phyloP scores from a whole-genome alignment of 257 asterid genomes.

The Solanum arcanum region DNA sequence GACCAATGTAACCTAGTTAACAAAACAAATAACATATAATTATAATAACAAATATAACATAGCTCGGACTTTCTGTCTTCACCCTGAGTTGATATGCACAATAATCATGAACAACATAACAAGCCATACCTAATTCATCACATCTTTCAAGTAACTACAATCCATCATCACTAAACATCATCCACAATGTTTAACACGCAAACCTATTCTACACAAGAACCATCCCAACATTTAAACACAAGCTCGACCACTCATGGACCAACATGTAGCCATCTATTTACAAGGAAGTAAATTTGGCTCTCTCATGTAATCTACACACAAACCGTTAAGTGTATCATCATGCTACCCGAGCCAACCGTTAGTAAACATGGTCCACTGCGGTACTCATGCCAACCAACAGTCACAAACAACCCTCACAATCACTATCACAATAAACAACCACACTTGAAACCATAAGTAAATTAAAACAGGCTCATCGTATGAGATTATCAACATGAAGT shows the following conservation, averaged over 20 bases:
- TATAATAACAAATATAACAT: background rate
- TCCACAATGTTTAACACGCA: background rate
- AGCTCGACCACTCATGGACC: background rate
- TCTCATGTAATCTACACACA: background rate
- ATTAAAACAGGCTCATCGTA: background rate
- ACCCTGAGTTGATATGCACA: background rate
- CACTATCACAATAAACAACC: background rate
- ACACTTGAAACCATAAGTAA: background rate
- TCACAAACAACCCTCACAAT: background rate
- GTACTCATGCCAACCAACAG: background rate
- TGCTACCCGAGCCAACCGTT: background rate
- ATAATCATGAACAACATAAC: background rate
- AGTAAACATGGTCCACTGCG: background rate
- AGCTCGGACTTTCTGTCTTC: background rate
- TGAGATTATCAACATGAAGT: background rate
- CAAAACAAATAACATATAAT: background rate
- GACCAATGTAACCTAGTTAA: background rate
- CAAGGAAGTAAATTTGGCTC: background rate
- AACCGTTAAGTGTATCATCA: background rate
- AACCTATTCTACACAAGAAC: background rate
- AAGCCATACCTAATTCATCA: background rate
- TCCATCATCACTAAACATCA: background rate
- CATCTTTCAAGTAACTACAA: background rate
- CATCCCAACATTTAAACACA: background rate
- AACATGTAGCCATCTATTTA: background rate